phyloP scores from a whole-genome alignment of 768 basidiomycete genomes.

The Lactarius quietus region DNA sequence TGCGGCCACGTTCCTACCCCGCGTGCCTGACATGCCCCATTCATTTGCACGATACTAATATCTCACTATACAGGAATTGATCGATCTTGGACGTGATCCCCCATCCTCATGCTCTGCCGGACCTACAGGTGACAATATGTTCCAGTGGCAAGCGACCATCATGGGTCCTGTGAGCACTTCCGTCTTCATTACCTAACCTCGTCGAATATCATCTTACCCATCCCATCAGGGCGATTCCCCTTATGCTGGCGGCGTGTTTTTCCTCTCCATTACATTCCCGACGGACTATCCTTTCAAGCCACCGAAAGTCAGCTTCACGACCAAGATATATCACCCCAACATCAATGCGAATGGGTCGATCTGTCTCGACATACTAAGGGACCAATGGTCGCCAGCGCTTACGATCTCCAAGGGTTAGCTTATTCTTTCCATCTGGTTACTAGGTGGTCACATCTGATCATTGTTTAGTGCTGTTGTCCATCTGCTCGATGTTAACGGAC shows the following conservation, averaged over 20 bases:
- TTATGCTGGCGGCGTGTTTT: conserved; percentile 98
- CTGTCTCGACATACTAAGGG: conserved; percentile 96
- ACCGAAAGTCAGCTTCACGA: conserved; percentile 97
- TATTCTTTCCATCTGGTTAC: background rate
- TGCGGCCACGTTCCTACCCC: background rate
- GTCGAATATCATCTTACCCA: conserved; percentile 28
- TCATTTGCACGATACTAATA: conserved; percentile 11
- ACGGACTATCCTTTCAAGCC: conserved; percentile 99
- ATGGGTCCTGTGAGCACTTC: conserved; percentile 92
- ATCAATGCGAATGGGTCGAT: conserved; percentile 99
- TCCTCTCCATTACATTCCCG: conserved; percentile 90
- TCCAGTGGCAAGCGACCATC: conserved; percentile 99
- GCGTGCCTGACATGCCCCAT: conserved; percentile 3
- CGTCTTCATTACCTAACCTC: background rate
- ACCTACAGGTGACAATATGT: conserved; percentile 97
- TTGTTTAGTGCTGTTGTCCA: conserved; percentile 81
- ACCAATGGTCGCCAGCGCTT: conserved; percentile 98
- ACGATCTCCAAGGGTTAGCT: conserved; percentile 94
- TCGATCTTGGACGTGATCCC: conserved; percentile 99
- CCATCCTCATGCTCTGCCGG: conserved; percentile 99
- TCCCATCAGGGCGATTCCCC: conserved; percentile 84
- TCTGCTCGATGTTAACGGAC: conserved; percentile 99
- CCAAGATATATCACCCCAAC: conserved; percentile 99
- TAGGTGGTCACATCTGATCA: background rate
- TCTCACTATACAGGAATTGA: conserved; percentile 76